These are phyloP conservation scores for Emericellopsis atlantica DNA, from an alignment of 2,329 filamentous ascomycete genomes.

Conservation along the genomic window DNA sequence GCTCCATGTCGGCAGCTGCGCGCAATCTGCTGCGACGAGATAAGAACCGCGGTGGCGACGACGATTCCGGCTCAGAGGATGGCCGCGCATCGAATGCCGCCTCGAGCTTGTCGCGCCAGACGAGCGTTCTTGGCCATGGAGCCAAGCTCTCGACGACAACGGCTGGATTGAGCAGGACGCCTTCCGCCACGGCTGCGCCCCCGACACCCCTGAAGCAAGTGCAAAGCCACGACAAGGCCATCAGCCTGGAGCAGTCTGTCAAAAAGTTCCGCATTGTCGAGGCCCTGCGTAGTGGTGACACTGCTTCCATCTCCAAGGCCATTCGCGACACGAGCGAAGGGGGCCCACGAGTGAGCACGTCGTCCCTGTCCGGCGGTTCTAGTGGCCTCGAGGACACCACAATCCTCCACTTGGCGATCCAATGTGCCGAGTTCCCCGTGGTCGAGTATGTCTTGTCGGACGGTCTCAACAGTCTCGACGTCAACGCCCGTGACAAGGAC, in stretches of 20 bases:
- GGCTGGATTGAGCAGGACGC: constrained; percentile 24
- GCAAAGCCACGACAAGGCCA: constrained; percentile 26
- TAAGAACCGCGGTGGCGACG: constrained; percentile 36
- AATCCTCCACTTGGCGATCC: constrained; percentile 84
- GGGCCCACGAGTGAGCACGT: constrained; percentile 41
- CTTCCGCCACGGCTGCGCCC: constrained; percentile 20
- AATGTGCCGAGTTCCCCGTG: constrained; percentile 85
- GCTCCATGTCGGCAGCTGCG: constrained; percentile 38
- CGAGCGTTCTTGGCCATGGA: constrained; percentile 26
- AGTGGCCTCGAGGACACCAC: constrained; percentile 65
- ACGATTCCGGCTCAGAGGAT: constrained; percentile 42
- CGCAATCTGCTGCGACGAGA: constrained; percentile 42
- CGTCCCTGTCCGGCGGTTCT: constrained; percentile 32
- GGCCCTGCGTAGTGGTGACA: constrained; percentile 81
- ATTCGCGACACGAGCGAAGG: constrained; percentile 54
- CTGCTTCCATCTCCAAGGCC: constrained; percentile 74
- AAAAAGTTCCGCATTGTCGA: constrained; percentile 92
- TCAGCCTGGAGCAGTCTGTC: constrained; percentile 80
- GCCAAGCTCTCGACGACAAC: constrained; percentile 33
- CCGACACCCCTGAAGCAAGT: constrained; percentile 13
- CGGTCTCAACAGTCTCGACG: constrained; percentile 53
- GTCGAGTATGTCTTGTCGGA: constrained; percentile 90
- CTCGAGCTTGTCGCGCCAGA: constrained; percentile 19
- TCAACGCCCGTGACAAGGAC: constrained; percentile 85
- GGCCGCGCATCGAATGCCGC: constrained; percentile 24